Base-by-base conservation (phyloP, 2,329 filamentous ascomycete genomes). In the Rhinocladiella similis region DNA sequence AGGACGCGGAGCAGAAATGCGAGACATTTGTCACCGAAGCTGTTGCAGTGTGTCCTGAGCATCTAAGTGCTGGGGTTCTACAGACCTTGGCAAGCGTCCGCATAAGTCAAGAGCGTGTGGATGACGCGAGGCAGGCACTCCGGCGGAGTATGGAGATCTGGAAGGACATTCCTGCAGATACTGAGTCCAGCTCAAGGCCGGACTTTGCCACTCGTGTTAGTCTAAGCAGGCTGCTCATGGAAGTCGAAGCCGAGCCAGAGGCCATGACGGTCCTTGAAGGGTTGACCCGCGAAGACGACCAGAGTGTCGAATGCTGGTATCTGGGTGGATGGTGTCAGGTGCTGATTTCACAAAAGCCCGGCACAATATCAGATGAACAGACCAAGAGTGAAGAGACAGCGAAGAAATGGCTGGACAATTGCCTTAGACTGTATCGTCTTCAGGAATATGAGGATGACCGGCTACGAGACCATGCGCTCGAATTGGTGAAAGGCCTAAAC, bases 281-380 rank as follows among this genome's bases (percentile, higher is more conserved):
- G 52, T 77, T 99, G 51, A 84, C 96, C 38, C 79, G 83, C 35
- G 94, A 99, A 70, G 93, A 99, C 64, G 95, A 99, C 69, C 83
- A 89, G 68, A 96, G 93, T 71, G 89, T 99, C 18, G 94, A 99
- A 74, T 89, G 90, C 16, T 97, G 92, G 91, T 99, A 99, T 75
- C 80, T 99, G 4, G 94, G 94, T 42, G 95, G 94, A 3, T 97
- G 93, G 90, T 92, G 91, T 66, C 80, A 95, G 64, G 90, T 91
- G 70, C 82, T 96, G 56, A 78, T 89, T 60, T 73, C 72, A 35
- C 69, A 74, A 65, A 75, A 79, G 68, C 69, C 72, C 61, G 68
- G 78, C 39, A 73, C 72, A 50, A 73, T 70, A 59, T 57, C 71
- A 61, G 60, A 66, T 43, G 67, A 68, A 48, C 66, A 63, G 38